Evolutionary conservation across 1,284 basidiomycete genomes (phyloP), one percentile per base, ranked within the genome.

Genomic region (Trichosporon faecale): DNA sequence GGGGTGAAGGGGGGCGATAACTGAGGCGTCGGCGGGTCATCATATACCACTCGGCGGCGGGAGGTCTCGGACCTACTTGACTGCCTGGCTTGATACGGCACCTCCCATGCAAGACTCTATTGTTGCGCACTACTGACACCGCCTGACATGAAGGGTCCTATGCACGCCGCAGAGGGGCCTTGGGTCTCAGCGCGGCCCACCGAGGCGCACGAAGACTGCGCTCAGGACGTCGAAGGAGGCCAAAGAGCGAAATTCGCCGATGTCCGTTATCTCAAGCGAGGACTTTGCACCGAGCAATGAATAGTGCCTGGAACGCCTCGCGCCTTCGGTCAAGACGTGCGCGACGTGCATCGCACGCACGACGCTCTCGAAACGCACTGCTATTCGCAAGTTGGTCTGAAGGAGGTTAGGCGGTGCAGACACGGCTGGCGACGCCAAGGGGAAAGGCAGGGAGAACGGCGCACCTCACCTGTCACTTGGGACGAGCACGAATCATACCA

Each of bases 221-320:
- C 12, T 12, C 35, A 37, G 11, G 31, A 8, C 14, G 35, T 12
- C 4, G 2, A 55, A 21, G 52, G 27, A 18, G 5, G 11, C 21
- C 14, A 9, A 31, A 9, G 11, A 7, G 57, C 57, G 57, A 31
- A 61, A 61, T 61, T 61, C 57, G 57, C 57, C 57, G 57, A 61
- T 29, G 29, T n/a, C 57, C 57, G 57, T 61, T 31, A 31, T 61
- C 57, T 31, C 23, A 3, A 7, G 8, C 21, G 49, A 25, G 12
- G 35, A 37, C 35, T 29, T 12, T 27, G 52, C 12, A 16, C 52
- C 52, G 23, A 27, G 25, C 16, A 25, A n/a, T n/a, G n/a, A 46
- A 61, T 61, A 33, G 57, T 61, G 57, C 57, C 57, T 61, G 57
- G 27, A 33, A 33, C 29, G 57, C 57, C 57, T n/a, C 27, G 27